These are phyloP conservation scores for Geranium rotundifolium DNA, from an alignment of 345 rosid species.

Conservation along the genomic window DNA sequence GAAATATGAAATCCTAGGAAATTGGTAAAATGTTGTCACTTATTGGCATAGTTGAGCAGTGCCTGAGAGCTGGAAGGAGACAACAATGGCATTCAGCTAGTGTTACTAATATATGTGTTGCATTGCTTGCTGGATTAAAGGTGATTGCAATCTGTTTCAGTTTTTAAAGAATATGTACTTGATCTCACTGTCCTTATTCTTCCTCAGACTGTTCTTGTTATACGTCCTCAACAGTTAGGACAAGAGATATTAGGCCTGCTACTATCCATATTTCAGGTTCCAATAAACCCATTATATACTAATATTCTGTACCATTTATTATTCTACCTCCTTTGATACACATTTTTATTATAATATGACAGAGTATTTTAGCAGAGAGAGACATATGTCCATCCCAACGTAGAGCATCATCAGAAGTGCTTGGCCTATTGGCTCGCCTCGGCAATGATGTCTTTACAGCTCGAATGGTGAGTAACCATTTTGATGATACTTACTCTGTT, in stretches of 20 bases:
- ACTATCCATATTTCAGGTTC: constrained; percentile 78
- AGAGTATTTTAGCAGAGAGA: constrained; percentile 79
- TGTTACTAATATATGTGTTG: constrained; percentile 83
- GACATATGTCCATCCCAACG: constrained; percentile 88
- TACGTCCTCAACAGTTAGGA: constrained; percentile 56
- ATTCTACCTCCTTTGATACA: neutral
- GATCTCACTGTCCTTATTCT: constrained; percentile 3
- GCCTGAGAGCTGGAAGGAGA: constrained; percentile 72
- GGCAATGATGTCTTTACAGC: constrained; percentile 88
- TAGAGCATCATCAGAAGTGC: constrained; percentile 91
- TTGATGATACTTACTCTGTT: neutral
- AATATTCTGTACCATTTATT: constrained; percentile 1
- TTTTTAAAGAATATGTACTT: neutral
- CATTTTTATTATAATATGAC: constrained; percentile 10
- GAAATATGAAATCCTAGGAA: constrained; percentile 41
- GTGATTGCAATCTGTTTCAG: constrained; percentile 22
- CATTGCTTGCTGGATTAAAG: constrained; percentile 79
- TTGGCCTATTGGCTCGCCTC: constrained; percentile 94
- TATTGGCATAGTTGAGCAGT: constrained; percentile 66
- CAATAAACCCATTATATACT: constrained; percentile 2
- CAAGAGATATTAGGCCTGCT: constrained; percentile 48
- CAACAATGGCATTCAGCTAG: constrained; percentile 77
- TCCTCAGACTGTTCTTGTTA: constrained; percentile 58
- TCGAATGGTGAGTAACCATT: constrained; percentile 60
- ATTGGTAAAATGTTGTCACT: constrained; percentile 57